phyloP scores from a whole-genome alignment of 306 rosid species.

The Mucuna pruriens region DNA sequence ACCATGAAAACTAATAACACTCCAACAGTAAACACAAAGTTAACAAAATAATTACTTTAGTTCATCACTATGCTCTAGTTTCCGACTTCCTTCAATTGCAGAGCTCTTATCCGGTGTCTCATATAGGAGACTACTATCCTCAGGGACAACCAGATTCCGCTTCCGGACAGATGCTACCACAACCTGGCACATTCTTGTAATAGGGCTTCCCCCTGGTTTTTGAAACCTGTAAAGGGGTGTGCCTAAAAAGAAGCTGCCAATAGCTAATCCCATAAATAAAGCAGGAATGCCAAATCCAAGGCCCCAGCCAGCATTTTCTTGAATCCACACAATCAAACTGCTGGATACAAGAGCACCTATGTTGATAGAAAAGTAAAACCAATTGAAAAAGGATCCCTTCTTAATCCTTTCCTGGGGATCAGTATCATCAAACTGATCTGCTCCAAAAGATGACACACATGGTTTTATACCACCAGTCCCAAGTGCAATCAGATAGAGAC shows the following conservation, averaged over 20 bases:
- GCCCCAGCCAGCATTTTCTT: slow-evolving; percentile 98
- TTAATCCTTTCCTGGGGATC: slow-evolving; percentile 80
- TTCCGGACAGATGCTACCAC: slow-evolving; percentile 81
- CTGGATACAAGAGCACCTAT: slow-evolving; percentile 92
- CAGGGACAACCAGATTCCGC: slow-evolving; percentile 67
- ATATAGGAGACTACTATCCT: slow-evolving; percentile 71
- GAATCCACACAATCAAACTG: slow-evolving; percentile 82
- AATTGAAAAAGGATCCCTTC: slow-evolving; percentile 96
- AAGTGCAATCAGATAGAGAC: slow-evolving; percentile 94
- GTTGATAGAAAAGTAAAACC: slow-evolving; percentile 95
- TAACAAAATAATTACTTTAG: slow-evolving; percentile 60
- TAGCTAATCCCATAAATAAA: slow-evolving; percentile 81
- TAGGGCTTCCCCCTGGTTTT: slow-evolving; percentile 95
- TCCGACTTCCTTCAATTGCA: slow-evolving; percentile 96
- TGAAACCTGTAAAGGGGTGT: slow-evolving; percentile 92
- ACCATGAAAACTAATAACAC: slow-evolving; percentile 17
- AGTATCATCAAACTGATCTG: slow-evolving; percentile 98
- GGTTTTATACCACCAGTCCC: slow-evolving; percentile 99
- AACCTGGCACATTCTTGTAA: slow-evolving; percentile 97
- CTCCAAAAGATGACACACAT: slow-evolving; percentile 94
- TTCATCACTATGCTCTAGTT: slow-evolving; percentile 83
- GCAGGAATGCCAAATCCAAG: slow-evolving; percentile 99
- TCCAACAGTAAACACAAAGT: neutral
- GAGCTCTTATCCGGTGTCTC: slow-evolving; percentile 79
- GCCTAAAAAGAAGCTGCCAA: slow-evolving; percentile 82